A percentile compares a stretch with the other conserved stretches of the same genome.
Evolutionary conservation across 176 grass and related monocot species (phyloP).

Genomic region (Aegilops longissima): DNA sequence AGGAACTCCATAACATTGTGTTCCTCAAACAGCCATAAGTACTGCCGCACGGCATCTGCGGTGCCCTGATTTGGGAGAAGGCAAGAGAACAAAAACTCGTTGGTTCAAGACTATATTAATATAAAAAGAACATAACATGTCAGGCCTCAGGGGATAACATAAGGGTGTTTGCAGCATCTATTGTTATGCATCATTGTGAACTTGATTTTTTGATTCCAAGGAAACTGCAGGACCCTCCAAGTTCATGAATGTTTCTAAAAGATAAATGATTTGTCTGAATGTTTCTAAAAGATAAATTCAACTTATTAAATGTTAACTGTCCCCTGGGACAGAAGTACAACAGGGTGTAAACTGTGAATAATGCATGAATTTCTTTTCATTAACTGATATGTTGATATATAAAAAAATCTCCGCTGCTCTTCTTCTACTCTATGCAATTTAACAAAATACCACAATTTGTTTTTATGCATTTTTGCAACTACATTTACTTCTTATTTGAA

Average conservation of each 20-base stretch:
- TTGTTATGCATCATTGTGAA: slow-evolving; percentile 1
- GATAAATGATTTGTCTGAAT: not conserved
- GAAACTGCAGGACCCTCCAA: not conserved
- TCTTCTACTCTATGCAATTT: not conserved
- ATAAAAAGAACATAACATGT: slow-evolving; percentile 8
- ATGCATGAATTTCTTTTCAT: not conserved
- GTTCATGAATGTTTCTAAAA: not conserved
- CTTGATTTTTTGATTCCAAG: slow-evolving; percentile 1
- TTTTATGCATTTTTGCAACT: not conserved
- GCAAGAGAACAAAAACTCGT: not conserved
- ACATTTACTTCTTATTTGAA: not conserved
- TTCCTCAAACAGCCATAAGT: slow-evolving; percentile 95
- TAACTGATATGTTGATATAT: not conserved
- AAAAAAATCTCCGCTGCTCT: not conserved
- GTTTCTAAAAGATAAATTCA: not conserved
- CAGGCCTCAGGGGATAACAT: not conserved
- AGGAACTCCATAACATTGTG: slow-evolving; percentile 97
- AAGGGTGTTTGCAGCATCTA: not conserved
- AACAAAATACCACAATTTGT: not conserved
- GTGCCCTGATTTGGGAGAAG: slow-evolving; percentile 65
- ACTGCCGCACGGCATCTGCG: slow-evolving; percentile 90
- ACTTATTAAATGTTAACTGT: not conserved
- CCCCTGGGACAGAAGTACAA: slow-evolving; percentile 3
- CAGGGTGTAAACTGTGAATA: not conserved
- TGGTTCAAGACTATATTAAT: not conserved